These are phyloP conservation scores for Ophiostoma himal-ulmi DNA, from an alignment of 2,329 filamentous ascomycete species.

Conservation along the genomic window DNA sequence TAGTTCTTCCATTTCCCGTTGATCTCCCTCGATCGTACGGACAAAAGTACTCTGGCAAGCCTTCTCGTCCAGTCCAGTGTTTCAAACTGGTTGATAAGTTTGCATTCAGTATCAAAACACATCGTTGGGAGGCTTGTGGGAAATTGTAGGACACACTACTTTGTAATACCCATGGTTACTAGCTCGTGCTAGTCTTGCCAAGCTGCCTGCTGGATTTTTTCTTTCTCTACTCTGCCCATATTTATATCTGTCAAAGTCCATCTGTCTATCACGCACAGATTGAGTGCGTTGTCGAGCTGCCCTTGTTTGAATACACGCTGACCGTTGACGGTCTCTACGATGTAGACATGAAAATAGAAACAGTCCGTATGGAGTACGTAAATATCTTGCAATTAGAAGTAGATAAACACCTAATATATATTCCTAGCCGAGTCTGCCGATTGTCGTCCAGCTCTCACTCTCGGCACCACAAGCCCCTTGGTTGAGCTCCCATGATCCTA, in stretches of 20 bases:
- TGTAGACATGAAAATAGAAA: not conserved
- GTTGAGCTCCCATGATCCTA: not conserved
- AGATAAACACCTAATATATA: not conserved
- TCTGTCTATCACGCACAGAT: too few species aligned
- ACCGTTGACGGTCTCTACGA: not conserved
- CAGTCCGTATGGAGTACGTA: too few species aligned
- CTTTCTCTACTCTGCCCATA: not conserved
- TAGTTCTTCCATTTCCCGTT: not conserved
- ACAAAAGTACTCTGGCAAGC: not conserved
- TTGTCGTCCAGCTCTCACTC: not conserved
- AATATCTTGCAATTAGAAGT: too few species aligned
- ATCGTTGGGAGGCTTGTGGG: not conserved
- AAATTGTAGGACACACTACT: not conserved
- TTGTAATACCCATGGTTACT: conserved; percentile 5
- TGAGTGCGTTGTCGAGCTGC: too few species aligned
- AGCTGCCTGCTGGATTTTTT: not conserved
- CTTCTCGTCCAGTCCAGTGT: not conserved
- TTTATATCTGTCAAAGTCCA: too few species aligned
- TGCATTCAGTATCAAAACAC: not conserved
- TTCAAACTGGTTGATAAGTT: not conserved
- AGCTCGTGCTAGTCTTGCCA: conserved; percentile 10
- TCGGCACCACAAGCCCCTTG: not conserved
- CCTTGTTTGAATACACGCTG: too few species aligned
- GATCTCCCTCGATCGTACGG: not conserved
- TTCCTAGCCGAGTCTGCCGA: not conserved